Evolutionary conservation across 169 alveolate species (phyloP), one percentile per base, ranked within the genome.

Genomic region (Babesia sp.): DNA sequence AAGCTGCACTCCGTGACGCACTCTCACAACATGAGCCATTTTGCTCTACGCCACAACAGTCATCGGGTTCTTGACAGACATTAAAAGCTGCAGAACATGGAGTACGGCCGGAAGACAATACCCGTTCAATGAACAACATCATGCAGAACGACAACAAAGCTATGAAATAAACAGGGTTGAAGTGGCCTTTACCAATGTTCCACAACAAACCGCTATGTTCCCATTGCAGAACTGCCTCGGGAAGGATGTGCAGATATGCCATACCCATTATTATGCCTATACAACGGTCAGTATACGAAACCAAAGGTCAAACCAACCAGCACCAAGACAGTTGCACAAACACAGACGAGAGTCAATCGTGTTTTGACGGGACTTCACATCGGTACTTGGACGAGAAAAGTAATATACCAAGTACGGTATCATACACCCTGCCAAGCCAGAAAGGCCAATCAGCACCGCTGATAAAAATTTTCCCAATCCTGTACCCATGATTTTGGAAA

Each of bases 21-120:
- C 59, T 46, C 22, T 29, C 68, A 24, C 22, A 11, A 41, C 50
- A 41, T 41, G 50, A 41, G 22, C 22, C 22, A 11, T 41, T 41
- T 16, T 12, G 11, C 50, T 41, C 50, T 41, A 16, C 11, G 20
- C 60, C 56, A 34, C 72, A 76, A 56, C 86, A 76, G 16, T 24
- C 41, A 7, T 16, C 45, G 8, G 56, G 29, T 1, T n/a, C 68
- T 46, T 51, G 48, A 56, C 86, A 78, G 14, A 33, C 75, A 51
- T 78, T 78, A 39, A 78, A 78, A 28, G 71, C 72, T 14, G 86
- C 71, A 12, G 79, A 58, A 54, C 86, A 78, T n/a, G 86, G 86
- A 18, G 57, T 51, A 60, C 83, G 70, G 42, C 88, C 83, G 28
- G 81, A 36, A 28, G 88, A 69, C 12, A 80, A 31, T 16, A 80